Conservation (phyloP, 2,329 filamentous ascomycete genomes). For the Pyrenochaeta sp. region DNA sequence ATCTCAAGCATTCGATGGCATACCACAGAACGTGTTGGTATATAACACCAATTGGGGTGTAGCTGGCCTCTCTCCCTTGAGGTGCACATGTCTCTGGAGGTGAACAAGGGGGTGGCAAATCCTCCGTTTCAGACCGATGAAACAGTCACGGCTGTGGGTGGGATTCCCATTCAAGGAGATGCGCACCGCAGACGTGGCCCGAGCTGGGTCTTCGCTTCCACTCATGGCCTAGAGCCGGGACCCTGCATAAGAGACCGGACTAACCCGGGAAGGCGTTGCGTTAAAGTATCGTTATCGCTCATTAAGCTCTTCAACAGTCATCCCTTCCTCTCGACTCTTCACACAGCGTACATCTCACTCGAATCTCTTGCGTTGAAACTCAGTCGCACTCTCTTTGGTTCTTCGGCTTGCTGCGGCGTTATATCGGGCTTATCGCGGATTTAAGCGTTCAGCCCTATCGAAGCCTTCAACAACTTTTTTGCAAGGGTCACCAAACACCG, state of each 20-base stretch:
- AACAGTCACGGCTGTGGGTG: constrained; percentile 5
- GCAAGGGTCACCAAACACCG: constrained; percentile 1
- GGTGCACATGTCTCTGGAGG: background rate
- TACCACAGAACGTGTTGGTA: no score
- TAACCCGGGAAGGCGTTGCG: constrained; percentile 9
- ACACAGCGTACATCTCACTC: background rate
- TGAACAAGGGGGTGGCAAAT: constrained; percentile 10
- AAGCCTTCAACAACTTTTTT: constrained; percentile 15
- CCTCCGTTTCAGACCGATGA: background rate
- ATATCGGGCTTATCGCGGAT: constrained; percentile 19
- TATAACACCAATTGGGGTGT: no score
- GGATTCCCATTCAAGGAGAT: constrained; percentile 4
- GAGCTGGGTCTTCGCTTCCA: constrained; percentile 7
- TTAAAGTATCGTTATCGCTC: constrained; percentile 15
- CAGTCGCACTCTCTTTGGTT: background rate
- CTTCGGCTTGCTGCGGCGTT: constrained; percentile 9
- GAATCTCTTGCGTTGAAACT: background rate
- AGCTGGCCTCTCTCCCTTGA: no score
- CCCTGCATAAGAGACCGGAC: constrained; percentile 21
- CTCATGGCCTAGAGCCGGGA: constrained; percentile 12
- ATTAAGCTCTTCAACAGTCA: constrained; percentile 6
- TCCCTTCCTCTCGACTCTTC: background rate
- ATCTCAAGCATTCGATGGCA: no score
- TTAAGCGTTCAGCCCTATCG: constrained; percentile 19
- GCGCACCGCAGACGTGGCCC: constrained; percentile 6